Evolutionary conservation across 202 grass and related monocot genomes (phyloP), one percentile per base, ranked within the genome.

Genomic region (Carex sylvatica): DNA sequence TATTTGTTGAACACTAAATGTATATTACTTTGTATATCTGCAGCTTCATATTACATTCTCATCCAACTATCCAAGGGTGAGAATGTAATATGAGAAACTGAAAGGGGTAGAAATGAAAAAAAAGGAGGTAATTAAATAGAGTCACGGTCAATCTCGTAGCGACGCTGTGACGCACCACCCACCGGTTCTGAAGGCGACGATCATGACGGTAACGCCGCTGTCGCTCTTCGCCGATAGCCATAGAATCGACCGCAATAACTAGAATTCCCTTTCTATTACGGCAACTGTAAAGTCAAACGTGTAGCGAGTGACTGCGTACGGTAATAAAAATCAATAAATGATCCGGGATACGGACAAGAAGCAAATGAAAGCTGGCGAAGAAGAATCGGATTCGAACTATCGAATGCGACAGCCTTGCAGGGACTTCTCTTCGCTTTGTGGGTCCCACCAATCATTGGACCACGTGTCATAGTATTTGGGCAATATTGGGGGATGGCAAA

Each of bases 361-460:
- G 18, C 22, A 40, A 52, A 79, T 40, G 16, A 69, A 42, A 69
- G 2, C 10, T 18, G 65, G 58, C 13, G 53, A 18, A 62, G 18
- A 20, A 26, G 42, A 19, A 76, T 76, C 35, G 9, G 72, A 76
- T 26, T 55, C 51, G 31, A 77, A 5, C 9, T 55, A 6, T 35
- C 51, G 67, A 77, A 5, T 23, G 4, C 22, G 42, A 83, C 80
- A 70, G 23, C 33, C 18, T 78, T 30, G 60, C 38, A 70, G 9
- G 42, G 44, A 67, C 10, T 5, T 9, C 42, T 46, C n/a, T 46
- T 2, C 4, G 9, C 23, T 31, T 35, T 2, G 16, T 77, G 16
- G 74, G 35, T 9, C 84, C 84, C 84, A 60, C 23, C 36, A 80
- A 85, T 85, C 74, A 85, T 85, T 61, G 42, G 20, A 33, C 73